These are phyloP conservation scores for Begonia peltatifolia DNA, from an alignment of 306 rosid species.

Conservation along the genomic window DNA sequence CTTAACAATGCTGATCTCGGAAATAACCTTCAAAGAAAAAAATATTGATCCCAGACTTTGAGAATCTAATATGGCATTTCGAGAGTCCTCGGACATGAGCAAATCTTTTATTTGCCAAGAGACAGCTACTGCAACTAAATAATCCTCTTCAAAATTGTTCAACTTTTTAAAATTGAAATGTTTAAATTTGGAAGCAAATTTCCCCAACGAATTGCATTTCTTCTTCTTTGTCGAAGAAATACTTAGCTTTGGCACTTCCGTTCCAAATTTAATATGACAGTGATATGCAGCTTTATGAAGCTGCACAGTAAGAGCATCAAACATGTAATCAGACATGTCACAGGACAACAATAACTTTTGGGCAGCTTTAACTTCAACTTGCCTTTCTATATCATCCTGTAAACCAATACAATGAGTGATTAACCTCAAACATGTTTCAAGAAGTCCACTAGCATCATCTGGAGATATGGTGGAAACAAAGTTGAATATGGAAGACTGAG, in stretches of 20 bases:
- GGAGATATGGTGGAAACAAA: constrained; percentile 50
- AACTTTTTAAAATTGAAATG: constrained; percentile 29
- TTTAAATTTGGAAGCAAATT: constrained; percentile 34
- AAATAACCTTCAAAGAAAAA: constrained; percentile 50
- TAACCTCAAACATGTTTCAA: constrained; percentile 43
- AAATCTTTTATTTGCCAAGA: constrained; percentile 85
- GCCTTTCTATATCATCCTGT: constrained; percentile 46
- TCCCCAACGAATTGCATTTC: constrained; percentile 29
- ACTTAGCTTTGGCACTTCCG: constrained; percentile 29
- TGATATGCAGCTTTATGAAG: constrained; percentile 70
- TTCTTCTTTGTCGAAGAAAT: constrained; percentile 35
- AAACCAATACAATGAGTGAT: constrained; percentile 67
- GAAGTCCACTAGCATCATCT: constrained; percentile 39
- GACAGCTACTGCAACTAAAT: constrained; percentile 55
- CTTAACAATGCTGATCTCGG: constrained; percentile 61
- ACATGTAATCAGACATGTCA: constrained; percentile 55
- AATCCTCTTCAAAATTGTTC: constrained; percentile 56
- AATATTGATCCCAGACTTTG: constrained; percentile 35
- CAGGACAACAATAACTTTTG: constrained; percentile 60
- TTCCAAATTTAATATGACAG: constrained; percentile 67
- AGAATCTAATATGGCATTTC: constrained; percentile 41
- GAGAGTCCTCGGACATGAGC: constrained; percentile 36
- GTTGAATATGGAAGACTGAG: constrained; percentile 59
- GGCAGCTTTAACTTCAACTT: constrained; percentile 74
- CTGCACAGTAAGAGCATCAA: constrained; percentile 47